Base-by-base conservation (phyloP, 371 early-diverging fungal species). In the Rhizopus microsporus region DNA sequence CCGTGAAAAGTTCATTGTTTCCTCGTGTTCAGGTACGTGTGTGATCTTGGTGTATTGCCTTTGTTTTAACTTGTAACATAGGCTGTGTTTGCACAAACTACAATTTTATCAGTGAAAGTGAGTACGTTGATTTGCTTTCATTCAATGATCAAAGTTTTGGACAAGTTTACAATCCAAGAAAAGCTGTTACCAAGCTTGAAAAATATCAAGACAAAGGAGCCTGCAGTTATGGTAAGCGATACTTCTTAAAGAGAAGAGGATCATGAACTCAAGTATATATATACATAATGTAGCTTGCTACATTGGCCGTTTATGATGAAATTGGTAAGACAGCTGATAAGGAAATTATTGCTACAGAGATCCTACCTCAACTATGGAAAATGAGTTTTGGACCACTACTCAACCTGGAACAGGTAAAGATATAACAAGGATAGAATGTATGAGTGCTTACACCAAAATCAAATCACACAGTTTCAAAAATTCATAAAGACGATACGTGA, bases 341-440 rank as follows among this genome's bases (percentile, higher is more conserved):
- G 60, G 89, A 88, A 32, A 72, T 82, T 6, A 83, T 91, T 44
- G 94, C 93, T 3, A 87, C 81, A 0, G 87, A 86, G 45, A 80
- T 94, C 9, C 52, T 94, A 42, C 92, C 91, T 0, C 90, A 89
- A 47, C 66, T 93, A 44, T 94, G 94, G 94, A 74, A 78, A 37
- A 75, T 91, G 71, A 75, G 86, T 32, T 82, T 91, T 52, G 92
- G 91, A 10, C 87, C 85, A 1, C 66, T 85, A 31, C 66, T 94
- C 34, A 87, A 82, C 39, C 65, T 85, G 3, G 82, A 82, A 3
- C 92, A 91, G 83, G 89, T 87, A 75, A 35, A 15, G 5, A 29
- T 33, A 30, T 35, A 4, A 3, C 10, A 4, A 34, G 3, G 40
- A 49, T 42, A 29, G 15, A 51, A 32, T 6, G 2, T 49, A 12